Evolutionary conservation across 495 filamentous ascomycete genomes (phyloP).

Genomic region (Penicillium silybi): DNA sequence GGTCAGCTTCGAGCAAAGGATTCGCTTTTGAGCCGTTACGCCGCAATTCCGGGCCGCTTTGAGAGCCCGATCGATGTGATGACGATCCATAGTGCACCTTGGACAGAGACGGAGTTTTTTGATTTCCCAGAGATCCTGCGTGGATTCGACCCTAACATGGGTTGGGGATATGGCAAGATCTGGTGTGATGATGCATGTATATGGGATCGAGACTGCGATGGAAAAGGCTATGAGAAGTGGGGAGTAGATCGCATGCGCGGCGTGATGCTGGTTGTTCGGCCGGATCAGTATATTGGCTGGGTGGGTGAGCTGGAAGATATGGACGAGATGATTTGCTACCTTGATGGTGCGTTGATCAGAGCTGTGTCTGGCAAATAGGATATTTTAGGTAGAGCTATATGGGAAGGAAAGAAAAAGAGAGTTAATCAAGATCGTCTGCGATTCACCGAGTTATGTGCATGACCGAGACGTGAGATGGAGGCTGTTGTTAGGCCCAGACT

Average conservation of each 20-base stretch:
- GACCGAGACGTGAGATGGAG: too few relatives aligned
- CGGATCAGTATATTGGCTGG: constrained; percentile 64
- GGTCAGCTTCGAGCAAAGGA: not conserved
- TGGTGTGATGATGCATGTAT: constrained; percentile 60
- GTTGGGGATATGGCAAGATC: constrained; percentile 62
- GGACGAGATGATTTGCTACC: constrained; percentile 33
- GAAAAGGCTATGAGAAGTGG: constrained; percentile 57
- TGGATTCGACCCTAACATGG: constrained; percentile 46
- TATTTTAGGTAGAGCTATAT: not conserved
- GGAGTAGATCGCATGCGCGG: constrained; percentile 57
- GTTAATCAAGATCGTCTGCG: not conserved
- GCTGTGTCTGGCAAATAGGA: not conserved
- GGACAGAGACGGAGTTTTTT: constrained; percentile 48
- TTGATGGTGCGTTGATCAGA: constrained; percentile 22
- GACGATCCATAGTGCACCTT: constrained; percentile 52
- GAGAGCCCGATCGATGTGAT: constrained; percentile 52
- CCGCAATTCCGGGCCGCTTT: constrained; percentile 25
- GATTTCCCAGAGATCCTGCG: constrained; percentile 56
- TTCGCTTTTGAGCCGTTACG: constrained; percentile 34
- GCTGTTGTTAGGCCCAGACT: too few relatives aligned
- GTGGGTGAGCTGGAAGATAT: constrained; percentile 54
- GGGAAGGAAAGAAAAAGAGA: not conserved
- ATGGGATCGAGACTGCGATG: constrained; percentile 51
- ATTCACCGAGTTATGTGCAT: too few relatives aligned
- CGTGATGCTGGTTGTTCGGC: constrained; percentile 53